phyloP scores from a whole-genome alignment of 495 filamentous ascomycete genomes.

The Geoglossum glabrum region DNA sequence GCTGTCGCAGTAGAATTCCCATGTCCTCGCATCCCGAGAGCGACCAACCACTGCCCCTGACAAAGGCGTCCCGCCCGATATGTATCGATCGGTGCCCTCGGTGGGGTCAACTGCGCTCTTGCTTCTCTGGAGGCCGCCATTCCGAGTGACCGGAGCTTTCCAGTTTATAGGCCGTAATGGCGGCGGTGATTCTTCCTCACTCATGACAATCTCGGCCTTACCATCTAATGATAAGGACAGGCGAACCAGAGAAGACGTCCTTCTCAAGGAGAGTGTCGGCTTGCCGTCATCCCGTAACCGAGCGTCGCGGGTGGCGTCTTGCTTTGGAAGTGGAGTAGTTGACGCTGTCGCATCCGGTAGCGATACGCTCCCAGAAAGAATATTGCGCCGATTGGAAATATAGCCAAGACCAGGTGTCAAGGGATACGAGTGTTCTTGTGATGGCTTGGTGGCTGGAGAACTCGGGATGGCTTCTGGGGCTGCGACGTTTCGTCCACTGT shows the following conservation, averaged over 20 bases:
- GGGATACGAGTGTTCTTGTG: neutral
- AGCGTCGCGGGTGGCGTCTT: neutral
- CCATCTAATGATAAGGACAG: slow-evolving; percentile 66
- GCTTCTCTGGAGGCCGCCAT: slow-evolving; percentile 37
- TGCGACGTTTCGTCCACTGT: neutral
- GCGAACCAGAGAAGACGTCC: slow-evolving; percentile 29
- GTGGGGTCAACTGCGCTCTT: slow-evolving; percentile 30
- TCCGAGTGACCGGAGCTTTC: slow-evolving; percentile 29
- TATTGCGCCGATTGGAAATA: slow-evolving; percentile 15
- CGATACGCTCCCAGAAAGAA: neutral
- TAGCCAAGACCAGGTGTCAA: slow-evolving; percentile 9
- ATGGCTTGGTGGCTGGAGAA: neutral
- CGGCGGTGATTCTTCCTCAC: slow-evolving; percentile 48
- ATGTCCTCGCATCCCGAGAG: slow-evolving; percentile 62
- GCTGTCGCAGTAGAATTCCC: slow-evolving; percentile 64
- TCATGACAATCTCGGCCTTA: slow-evolving; percentile 55
- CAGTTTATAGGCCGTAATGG: slow-evolving; percentile 17
- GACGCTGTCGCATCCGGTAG: neutral
- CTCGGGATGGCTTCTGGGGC: neutral
- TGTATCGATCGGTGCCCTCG: slow-evolving; percentile 13
- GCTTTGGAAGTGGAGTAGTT: neutral
- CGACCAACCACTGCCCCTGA: slow-evolving; percentile 31
- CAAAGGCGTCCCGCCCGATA: slow-evolving; percentile 13
- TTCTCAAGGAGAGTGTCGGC: slow-evolving; percentile 7
- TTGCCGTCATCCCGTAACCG: neutral